Conservation (phyloP, 2,329 filamentous ascomycete species). For the Chaetomiaceae sp. region DNA sequence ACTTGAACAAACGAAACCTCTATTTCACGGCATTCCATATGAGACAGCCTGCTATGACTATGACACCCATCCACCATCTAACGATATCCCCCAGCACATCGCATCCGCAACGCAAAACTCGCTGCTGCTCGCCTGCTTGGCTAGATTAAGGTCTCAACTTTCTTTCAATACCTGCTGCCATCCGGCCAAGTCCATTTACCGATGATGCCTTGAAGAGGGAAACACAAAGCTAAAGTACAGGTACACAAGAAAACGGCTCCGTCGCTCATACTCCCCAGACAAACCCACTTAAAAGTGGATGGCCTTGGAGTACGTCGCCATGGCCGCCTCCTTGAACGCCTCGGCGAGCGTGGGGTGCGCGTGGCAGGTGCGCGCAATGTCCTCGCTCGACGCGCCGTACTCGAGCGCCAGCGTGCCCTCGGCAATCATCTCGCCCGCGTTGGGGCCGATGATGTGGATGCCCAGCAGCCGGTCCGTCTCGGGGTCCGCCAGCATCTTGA, state of each 20-base stretch:
- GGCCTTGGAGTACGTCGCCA: constrained; percentile 92
- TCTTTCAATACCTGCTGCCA: constrained; percentile 16
- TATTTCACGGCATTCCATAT: constrained; percentile 7
- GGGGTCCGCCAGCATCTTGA: constrained; percentile 95
- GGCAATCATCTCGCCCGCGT: constrained; percentile 98
- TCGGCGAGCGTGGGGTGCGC: constrained; percentile 94
- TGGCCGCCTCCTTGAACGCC: constrained; percentile 99
- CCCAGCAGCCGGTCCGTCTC: constrained; percentile 95
- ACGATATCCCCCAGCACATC: background rate
- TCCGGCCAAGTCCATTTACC: constrained; percentile 24
- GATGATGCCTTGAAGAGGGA: constrained; percentile 18
- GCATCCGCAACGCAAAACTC: background rate
- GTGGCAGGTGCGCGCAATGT: constrained; percentile 91
- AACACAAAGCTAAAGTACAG: constrained; percentile 28
- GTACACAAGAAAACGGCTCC: constrained; percentile 22
- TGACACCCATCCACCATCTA: constrained; percentile 4
- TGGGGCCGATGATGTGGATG: constrained; percentile 92
- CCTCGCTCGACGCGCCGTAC: constrained; percentile 93
- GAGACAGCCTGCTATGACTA: background rate
- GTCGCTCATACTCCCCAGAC: background rate
- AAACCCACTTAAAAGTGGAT: constrained; percentile 75
- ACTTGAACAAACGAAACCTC: background rate
- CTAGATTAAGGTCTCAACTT: constrained; percentile 1
- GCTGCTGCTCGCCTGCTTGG: constrained; percentile 8
- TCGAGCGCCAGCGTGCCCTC: constrained; percentile 93